Evolutionary conservation across 306 rosid genomes (phyloP).

Genomic region (Ochetophila trinervis): DNA sequence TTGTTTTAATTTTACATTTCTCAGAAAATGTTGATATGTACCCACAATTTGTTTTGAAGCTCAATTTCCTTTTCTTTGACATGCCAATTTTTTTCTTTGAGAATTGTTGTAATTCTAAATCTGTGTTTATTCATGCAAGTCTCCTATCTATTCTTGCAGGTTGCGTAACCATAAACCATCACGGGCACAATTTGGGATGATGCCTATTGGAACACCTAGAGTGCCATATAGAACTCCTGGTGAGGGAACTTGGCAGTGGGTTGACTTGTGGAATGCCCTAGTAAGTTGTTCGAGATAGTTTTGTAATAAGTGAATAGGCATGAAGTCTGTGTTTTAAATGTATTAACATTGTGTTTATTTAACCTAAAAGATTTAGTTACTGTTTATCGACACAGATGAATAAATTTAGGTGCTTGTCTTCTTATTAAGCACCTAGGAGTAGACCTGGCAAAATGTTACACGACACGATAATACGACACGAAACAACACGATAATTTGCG

Average conservation of each 20-base stretch:
- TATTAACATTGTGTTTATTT: neutral
- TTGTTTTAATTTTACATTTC: neutral
- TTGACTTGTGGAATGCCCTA: constrained; percentile 96
- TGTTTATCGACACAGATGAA: neutral
- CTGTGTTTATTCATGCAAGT: constrained; percentile 19
- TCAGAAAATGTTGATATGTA: neutral
- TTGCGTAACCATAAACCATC: constrained; percentile 43
- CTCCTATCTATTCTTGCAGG: constrained; percentile 40
- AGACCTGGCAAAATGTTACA: too few relatives aligned
- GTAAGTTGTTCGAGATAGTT: constrained; percentile 45
- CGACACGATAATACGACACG: too few relatives aligned
- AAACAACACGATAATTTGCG: too few relatives aligned
- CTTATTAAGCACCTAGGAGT: neutral
- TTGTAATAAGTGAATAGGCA: neutral
- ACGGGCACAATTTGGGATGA: constrained; percentile 67
- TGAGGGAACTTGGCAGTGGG: constrained; percentile 93
- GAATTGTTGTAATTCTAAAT: constrained; percentile 6
- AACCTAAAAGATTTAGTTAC: neutral
- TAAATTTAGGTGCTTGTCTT: neutral
- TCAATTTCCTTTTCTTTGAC: neutral
- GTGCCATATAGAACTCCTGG: constrained; percentile 89
- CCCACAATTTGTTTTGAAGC: constrained; percentile 1
- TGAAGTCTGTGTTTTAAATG: neutral
- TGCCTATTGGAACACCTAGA: constrained; percentile 91
- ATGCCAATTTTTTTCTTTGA: neutral